A percentile compares a stretch with the other conserved stretches of the same genome.
These are phyloP conservation scores for Hibiscus mutabilis DNA, from an alignment of 345 rosid species.

Conservation along the genomic window DNA sequence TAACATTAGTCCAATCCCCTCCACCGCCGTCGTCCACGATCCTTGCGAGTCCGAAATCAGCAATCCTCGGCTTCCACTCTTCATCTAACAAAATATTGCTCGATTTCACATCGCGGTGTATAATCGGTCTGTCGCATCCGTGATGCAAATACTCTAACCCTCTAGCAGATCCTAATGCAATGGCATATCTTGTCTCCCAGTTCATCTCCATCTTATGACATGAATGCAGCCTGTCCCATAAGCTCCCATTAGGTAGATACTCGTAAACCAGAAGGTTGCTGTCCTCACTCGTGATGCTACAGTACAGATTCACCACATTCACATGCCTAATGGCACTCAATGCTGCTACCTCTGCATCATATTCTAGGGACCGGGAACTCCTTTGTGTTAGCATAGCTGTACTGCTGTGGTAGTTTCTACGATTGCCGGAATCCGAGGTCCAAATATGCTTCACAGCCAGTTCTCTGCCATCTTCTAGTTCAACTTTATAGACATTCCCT, in stretches of 20 bases:
- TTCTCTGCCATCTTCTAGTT: conserved; percentile 45
- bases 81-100: conserved; percentile 80
- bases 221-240: conserved; percentile 78
- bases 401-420: conserved; percentile 34
- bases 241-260: conserved; percentile 73
- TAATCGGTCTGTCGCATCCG: conserved; percentile 59
- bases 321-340: conserved; percentile 72
- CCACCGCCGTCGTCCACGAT: conserved; percentile 41
- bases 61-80: conserved; percentile 76
- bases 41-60: conserved; percentile 92
- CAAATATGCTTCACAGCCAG: conserved; percentile 81
- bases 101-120: conserved; percentile 82
- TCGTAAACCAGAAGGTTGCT: conserved; percentile 76
- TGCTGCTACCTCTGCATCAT: conserved; percentile 67
- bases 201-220: conserved; percentile 40
- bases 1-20: conserved; percentile 43
- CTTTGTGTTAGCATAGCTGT: conserved; percentile 36
- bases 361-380: conserved; percentile 36
- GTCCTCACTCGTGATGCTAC: conserved; percentile 83
- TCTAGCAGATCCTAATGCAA: conserved; percentile 62
- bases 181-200: conserved; percentile 60
- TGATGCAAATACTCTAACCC: no score
- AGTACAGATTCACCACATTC: conserved; percentile 77
- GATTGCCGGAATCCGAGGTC: conserved; percentile 22
- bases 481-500: conserved; percentile 76